phyloP scores from a whole-genome alignment of 331 rosid genomes.

The Pyrus hybrid region DNA sequence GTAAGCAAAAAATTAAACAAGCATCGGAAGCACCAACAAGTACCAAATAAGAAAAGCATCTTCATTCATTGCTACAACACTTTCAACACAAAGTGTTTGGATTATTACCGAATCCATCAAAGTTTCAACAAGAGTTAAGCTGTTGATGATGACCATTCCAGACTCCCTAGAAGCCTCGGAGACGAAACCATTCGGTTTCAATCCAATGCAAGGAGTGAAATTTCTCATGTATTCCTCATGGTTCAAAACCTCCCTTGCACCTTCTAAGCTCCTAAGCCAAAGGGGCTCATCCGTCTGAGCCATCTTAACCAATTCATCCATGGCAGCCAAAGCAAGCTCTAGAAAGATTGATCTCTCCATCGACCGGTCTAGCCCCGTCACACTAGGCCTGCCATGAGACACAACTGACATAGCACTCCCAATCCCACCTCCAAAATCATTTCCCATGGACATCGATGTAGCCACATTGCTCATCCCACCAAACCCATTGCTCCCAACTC shows the following conservation, averaged over 20 bases:
- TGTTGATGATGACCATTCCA: conserved; percentile 84
- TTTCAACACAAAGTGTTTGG: background rate
- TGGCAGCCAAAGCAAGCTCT: conserved; percentile 89
- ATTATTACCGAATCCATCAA: conserved; percentile 80
- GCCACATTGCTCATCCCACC: conserved; percentile 42
- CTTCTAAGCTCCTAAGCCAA: conserved; percentile 64
- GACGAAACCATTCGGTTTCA: conserved; percentile 75
- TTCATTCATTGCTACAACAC: background rate
- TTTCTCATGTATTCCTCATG: conserved; percentile 65
- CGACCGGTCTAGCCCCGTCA: conserved; percentile 38
- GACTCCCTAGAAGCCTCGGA: conserved; percentile 82
- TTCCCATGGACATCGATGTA: conserved; percentile 57
- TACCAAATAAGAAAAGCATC: background rate
- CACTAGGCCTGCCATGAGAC: conserved; percentile 16
- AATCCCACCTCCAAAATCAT: conserved; percentile 52
- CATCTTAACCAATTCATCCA: conserved; percentile 86
- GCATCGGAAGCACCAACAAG: background rate
- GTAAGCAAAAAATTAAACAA: background rate
- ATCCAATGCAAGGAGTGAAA: conserved; percentile 65
- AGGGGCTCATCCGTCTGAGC: conserved; percentile 79
- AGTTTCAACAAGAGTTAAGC: conserved; percentile 84
- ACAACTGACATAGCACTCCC: conserved; percentile 37
- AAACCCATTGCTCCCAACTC: conserved; percentile 82
- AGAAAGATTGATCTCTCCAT: conserved; percentile 73
- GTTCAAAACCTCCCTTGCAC: conserved; percentile 67